Evolutionary conservation across 2,329 filamentous ascomycete species (phyloP).

Genomic region (Aspergillus calidoustus): DNA sequence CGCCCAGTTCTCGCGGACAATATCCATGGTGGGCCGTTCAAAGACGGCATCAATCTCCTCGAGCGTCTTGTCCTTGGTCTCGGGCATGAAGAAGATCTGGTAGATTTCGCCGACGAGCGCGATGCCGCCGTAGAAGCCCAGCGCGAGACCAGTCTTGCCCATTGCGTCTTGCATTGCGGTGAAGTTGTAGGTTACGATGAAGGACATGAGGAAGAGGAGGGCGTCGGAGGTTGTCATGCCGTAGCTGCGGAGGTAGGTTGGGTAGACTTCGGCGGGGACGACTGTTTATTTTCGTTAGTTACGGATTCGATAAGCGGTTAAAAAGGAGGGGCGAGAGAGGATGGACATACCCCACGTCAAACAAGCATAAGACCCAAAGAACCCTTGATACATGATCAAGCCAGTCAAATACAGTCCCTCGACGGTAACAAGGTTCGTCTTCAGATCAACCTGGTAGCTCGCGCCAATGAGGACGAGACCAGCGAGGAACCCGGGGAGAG

Average conservation of each 20-base stretch:
- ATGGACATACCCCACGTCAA: constrained; percentile 56
- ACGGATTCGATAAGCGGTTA: background rate
- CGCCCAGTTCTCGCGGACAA: constrained; percentile 62
- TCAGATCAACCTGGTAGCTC: constrained; percentile 61
- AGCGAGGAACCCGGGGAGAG: constrained; percentile 73
- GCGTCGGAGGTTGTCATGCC: constrained; percentile 74
- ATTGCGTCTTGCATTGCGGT: constrained; percentile 71
- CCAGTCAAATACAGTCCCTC: constrained; percentile 69
- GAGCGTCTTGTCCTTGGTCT: constrained; percentile 71
- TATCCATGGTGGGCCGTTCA: constrained; percentile 63
- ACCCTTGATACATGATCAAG: constrained; percentile 64
- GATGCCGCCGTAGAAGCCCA: constrained; percentile 77
- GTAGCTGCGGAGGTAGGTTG: constrained; percentile 72
- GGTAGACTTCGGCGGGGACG: constrained; percentile 71
- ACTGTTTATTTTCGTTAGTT: constrained; percentile 39
- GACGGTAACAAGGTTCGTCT: constrained; percentile 52
- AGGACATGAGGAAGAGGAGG: constrained; percentile 71
- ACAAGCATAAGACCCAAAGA: constrained; percentile 69
- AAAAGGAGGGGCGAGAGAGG: background rate
- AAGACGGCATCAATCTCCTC: constrained; percentile 75
- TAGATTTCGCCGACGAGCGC: constrained; percentile 72
- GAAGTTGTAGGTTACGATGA: constrained; percentile 78
- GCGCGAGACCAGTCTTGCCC: constrained; percentile 65
- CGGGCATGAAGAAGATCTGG: constrained; percentile 75
- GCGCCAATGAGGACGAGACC: constrained; percentile 69